Evolutionary conservation across 1,284 basidiomycete species (phyloP).

Genomic region (Tilletiaria anomala): DNA sequence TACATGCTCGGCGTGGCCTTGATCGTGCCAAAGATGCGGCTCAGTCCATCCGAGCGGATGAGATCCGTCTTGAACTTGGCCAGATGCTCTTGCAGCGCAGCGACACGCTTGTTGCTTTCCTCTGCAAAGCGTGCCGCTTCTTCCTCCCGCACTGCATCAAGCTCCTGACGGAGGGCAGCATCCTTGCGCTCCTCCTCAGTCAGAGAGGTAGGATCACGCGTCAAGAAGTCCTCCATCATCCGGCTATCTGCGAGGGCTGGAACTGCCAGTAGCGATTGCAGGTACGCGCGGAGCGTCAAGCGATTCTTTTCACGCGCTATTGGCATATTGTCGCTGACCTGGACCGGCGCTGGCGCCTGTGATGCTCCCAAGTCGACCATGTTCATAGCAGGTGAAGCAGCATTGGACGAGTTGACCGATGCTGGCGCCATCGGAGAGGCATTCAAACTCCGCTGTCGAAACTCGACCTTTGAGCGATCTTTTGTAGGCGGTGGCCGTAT

Average conservation of each 20-base stretch:
- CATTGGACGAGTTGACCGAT: no score
- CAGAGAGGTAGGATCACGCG: slow-evolving; percentile 60
- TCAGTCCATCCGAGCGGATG: slow-evolving; percentile 58
- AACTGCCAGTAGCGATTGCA: slow-evolving; percentile 59
- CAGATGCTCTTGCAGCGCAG: slow-evolving; percentile 68
- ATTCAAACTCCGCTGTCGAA: no score
- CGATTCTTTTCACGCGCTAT: slow-evolving; percentile 69
- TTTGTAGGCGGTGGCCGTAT: slow-evolving; percentile 70
- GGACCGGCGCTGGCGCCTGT: no score
- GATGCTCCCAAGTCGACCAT: no score
- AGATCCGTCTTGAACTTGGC: slow-evolving; percentile 81
- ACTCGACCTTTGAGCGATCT: slow-evolving; percentile 11
- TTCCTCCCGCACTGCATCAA: slow-evolving; percentile 75
- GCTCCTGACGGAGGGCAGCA: slow-evolving; percentile 63
- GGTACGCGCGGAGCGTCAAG: slow-evolving; percentile 79
- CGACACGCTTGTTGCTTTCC: slow-evolving; percentile 74
- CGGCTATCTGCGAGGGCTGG: slow-evolving; percentile 65
- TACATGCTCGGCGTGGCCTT: slow-evolving; percentile 63
- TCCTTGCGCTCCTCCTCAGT: slow-evolving; percentile 66
- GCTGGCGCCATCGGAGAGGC: no score
- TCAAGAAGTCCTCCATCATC: slow-evolving; percentile 70
- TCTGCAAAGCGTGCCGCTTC: slow-evolving; percentile 69
- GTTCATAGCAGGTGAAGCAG: no score
- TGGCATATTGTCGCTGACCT: no score
- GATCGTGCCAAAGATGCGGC: slow-evolving; percentile 71